These are phyloP conservation scores for Gaeumannomyces sp. DNA, from an alignment of 2,329 filamentous ascomycete species.

Conservation along the genomic window DNA sequence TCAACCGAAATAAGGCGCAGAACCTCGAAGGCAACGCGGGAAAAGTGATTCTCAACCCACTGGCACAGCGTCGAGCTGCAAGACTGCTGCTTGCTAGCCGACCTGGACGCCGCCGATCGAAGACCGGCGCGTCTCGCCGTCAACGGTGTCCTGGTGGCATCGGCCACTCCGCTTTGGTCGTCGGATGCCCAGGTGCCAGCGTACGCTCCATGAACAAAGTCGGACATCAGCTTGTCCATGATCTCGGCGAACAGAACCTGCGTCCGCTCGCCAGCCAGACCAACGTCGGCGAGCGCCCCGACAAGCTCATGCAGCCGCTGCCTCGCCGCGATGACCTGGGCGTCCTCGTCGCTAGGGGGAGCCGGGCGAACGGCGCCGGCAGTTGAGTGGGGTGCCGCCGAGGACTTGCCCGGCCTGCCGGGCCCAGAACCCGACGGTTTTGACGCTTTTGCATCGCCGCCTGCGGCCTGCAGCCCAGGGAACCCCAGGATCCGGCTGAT, in stretches of 20 bases:
- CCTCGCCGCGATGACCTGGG: conserved; percentile 19
- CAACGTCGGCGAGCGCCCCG: conserved; percentile 55
- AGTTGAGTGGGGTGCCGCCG: conserved; percentile 9
- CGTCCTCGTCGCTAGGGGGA: conserved; percentile 7
- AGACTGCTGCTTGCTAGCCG: conserved; percentile 32
- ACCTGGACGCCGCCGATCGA: conserved; percentile 21
- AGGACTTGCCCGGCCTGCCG: conserved; percentile 1
- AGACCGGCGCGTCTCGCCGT: conserved; percentile 1
- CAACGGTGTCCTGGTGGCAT: conserved; percentile 10
- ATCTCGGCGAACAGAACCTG: conserved; percentile 67
- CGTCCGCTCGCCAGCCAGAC: conserved; percentile 62
- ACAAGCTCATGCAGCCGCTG: conserved; percentile 50
- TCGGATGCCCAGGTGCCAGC: conserved; percentile 53
- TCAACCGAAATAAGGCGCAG: conserved; percentile 34
- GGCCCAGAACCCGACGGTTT: conserved; percentile 7
- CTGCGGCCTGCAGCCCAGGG: neutral
- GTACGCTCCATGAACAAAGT: conserved; percentile 56
- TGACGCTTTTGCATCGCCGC: conserved; percentile 6
- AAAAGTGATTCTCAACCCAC: conserved; percentile 65
- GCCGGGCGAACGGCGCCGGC: conserved; percentile 1
- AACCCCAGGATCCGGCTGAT: conserved; percentile 8
- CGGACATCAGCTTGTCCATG: conserved; percentile 59
- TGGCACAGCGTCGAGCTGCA: conserved; percentile 54
- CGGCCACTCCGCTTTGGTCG: conserved; percentile 11
- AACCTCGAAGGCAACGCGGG: conserved; percentile 57